Conservation (phyloP, 2,329 filamentous ascomycete species). For the Falciphora oryzae region DNA sequence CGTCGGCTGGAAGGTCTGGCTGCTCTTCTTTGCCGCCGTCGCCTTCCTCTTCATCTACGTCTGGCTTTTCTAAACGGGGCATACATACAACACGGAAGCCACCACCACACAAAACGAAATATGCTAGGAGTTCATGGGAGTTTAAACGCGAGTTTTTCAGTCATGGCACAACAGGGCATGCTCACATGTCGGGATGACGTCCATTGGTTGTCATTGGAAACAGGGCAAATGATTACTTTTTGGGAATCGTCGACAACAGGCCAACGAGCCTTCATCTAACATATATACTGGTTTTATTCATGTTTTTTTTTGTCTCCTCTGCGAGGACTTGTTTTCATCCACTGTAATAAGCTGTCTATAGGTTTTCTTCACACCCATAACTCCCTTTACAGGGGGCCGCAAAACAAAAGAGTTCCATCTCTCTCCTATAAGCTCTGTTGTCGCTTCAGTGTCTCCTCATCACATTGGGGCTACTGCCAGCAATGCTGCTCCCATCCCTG, state of each 20-base stretch:
- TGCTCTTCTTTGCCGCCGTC: conserved; percentile 80
- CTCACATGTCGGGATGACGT: not conserved
- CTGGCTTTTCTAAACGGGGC: conserved; percentile 65
- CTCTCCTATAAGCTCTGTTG: not conserved
- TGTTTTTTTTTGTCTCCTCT: not conserved
- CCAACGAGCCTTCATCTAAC: not conserved
- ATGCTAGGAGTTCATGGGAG: not conserved
- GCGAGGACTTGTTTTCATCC: not conserved
- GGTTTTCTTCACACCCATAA: not conserved
- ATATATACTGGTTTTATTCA: not conserved
- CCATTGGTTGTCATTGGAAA: not conserved
- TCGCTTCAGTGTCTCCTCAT: conserved; percentile 24
- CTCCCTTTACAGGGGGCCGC: not conserved
- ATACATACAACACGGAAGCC: not conserved
- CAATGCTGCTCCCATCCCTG: conserved; percentile 51
- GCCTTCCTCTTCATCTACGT: conserved; percentile 84
- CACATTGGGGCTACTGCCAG: conserved; percentile 48
- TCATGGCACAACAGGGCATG: not conserved
- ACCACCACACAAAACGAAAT: not conserved
- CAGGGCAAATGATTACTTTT: not conserved
- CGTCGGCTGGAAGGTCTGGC: conserved; percentile 93
- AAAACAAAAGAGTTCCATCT: not conserved
- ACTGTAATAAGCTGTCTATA: not conserved
- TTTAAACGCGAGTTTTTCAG: not conserved
- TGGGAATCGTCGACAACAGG: not conserved